Conservation (phyloP, 306 rosid species). For the Arachis hypogaea region DNA sequence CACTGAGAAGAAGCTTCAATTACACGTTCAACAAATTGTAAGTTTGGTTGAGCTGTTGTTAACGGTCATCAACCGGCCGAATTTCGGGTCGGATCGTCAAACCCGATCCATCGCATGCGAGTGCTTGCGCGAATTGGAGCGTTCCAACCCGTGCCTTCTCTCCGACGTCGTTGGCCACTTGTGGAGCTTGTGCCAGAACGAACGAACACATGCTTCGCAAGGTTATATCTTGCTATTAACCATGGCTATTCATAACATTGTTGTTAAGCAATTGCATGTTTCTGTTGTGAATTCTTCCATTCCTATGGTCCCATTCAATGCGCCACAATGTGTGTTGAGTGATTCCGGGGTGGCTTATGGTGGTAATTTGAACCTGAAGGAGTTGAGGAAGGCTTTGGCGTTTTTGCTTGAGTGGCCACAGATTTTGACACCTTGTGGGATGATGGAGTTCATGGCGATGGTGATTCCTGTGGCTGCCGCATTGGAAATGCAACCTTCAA, state of each 20-base stretch:
- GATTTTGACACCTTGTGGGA: conserved; percentile 80
- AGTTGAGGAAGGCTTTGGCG: conserved; percentile 79
- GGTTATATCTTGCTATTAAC: conserved; percentile 73
- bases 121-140: conserved; percentile 85
- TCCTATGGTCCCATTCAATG: conserved; percentile 74
- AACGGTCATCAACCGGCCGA: conserved; percentile 80
- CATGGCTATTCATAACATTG: conserved; percentile 64
- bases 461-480: conserved; percentile 71
- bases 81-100: conserved; percentile 71
- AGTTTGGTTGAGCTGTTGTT: conserved; percentile 68
- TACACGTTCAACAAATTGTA: conserved; percentile 33
- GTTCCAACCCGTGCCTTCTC: conserved; percentile 67
- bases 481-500: conserved; percentile 83
- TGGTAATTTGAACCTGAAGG: conserved; percentile 66
- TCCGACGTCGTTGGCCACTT: conserved; percentile 82
- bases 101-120: conserved; percentile 81
- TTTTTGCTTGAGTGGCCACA: conserved; percentile 92
- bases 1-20: conserved; percentile 29
- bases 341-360: conserved; percentile 13
- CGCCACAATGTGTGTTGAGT: conserved; percentile 52
- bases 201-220: conserved; percentile 90
- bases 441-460: conserved; percentile 81
- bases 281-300: conserved; percentile 67
- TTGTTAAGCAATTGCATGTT: conserved; percentile 48
- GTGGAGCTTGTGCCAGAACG: conserved; percentile 88